A percentile compares a stretch with the other conserved stretches of the same genome.
These are phyloP conservation scores for Ophiostoma perfectum DNA, from an alignment of 2,329 filamentous ascomycete genomes.

Conservation along the genomic window DNA sequence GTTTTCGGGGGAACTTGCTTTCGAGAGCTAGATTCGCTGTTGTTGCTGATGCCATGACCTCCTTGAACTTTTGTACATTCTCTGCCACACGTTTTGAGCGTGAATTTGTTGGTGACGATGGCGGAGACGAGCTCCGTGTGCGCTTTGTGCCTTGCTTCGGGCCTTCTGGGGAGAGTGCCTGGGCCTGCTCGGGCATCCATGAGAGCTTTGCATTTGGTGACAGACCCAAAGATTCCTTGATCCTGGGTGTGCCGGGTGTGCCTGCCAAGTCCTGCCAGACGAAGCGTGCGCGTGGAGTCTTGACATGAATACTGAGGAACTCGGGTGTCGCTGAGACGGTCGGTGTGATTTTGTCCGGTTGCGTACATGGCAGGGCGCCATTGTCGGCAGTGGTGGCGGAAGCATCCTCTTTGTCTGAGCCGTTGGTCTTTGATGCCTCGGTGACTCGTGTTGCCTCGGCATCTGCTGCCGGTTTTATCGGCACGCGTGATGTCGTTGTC, in stretches of 20 bases:
- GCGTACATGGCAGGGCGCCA: slow-evolving; percentile 22
- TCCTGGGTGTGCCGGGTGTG: slow-evolving; percentile 33
- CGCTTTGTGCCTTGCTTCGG: slow-evolving; percentile 57
- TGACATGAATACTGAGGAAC: slow-evolving; percentile 32
- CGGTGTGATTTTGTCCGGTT: slow-evolving; percentile 23
- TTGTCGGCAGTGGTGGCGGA: slow-evolving; percentile 21
- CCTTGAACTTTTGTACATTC: slow-evolving; percentile 54
- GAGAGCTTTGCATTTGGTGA: slow-evolving; percentile 58
- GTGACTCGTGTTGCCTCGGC: neutral
- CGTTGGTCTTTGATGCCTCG: neutral
- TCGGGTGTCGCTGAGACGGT: slow-evolving; percentile 26
- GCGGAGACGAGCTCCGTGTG: slow-evolving; percentile 67
- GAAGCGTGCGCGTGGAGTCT: slow-evolving; percentile 49
- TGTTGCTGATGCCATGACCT: slow-evolving; percentile 59
- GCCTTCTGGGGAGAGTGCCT: slow-evolving; percentile 30
- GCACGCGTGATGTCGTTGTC: slow-evolving; percentile 14
- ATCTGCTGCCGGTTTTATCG: slow-evolving; percentile 21
- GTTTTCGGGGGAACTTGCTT: slow-evolving; percentile 27
- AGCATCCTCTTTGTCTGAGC: too few relatives aligned
- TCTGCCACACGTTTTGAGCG: slow-evolving; percentile 43
- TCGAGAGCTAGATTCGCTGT: slow-evolving; percentile 34
- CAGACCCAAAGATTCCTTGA: slow-evolving; percentile 41
- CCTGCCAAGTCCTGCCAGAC: slow-evolving; percentile 56
- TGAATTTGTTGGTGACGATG: slow-evolving; percentile 57
- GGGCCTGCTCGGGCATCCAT: slow-evolving; percentile 52